Percentiles rank a stretch among this genome's conserved stretches.
phyloP scores from a whole-genome alignment of 2,329 filamentous ascomycete species.

The Scorias spongiosa region DNA sequence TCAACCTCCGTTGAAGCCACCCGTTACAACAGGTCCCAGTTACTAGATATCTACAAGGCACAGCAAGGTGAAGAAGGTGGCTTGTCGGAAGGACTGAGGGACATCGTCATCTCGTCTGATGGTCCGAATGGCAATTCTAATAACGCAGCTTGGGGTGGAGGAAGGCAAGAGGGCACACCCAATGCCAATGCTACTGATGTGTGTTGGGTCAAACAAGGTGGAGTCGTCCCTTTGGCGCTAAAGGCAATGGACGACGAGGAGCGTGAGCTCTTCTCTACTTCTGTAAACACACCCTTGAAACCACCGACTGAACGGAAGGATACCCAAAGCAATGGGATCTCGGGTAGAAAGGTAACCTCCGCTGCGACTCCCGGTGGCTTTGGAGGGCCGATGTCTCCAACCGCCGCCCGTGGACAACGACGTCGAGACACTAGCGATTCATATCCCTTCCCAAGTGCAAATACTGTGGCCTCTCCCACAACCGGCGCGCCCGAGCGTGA shows the following conservation, averaged over 20 bases:
- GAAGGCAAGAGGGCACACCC: conserved; percentile 50
- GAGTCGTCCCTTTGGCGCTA: not conserved
- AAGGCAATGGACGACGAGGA: not conserved
- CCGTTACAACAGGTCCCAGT: conserved; percentile 64
- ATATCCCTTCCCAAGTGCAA: conserved; percentile 34
- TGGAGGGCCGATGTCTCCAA: conserved; percentile 54
- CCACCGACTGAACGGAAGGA: conserved; percentile 57
- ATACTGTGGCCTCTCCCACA: conserved; percentile 45
- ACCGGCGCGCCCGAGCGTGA: conserved; percentile 34
- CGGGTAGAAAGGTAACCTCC: conserved; percentile 68
- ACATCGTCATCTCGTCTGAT: conserved; percentile 23
- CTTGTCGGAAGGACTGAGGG: conserved; percentile 53
- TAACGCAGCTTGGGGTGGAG: not conserved
- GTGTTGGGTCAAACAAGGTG: not conserved
- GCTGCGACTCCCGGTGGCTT: conserved; percentile 51
- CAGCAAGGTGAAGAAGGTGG: conserved; percentile 43
- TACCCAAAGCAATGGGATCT: conserved; percentile 39
- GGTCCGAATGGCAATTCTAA: not conserved
- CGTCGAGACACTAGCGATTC: conserved; percentile 75
- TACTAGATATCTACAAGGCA: conserved; percentile 56
- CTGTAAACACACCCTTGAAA: conserved; percentile 90
- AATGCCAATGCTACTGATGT: conserved; percentile 29
- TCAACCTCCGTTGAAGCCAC: conserved; percentile 31
- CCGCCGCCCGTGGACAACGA: conserved; percentile 52
- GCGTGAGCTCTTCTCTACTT: conserved; percentile 49